Evolutionary conservation across 257 asterid species (phyloP).

Genomic region (Rubia yunnanensis): DNA sequence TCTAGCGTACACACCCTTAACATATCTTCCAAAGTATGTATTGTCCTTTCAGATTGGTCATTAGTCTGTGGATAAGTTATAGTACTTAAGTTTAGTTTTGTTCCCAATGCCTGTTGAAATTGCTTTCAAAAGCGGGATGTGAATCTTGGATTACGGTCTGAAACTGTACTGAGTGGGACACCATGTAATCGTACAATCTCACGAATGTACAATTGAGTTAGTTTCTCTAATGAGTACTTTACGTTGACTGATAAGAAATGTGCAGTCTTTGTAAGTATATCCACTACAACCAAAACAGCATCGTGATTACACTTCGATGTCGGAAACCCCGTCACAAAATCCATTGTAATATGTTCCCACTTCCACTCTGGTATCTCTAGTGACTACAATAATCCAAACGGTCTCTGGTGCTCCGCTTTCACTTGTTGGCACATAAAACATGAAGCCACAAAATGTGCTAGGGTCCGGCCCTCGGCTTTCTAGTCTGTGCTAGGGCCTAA

Average conservation of each 20-base stretch:
- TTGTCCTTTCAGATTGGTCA: not conserved
- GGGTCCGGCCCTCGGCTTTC: too few relatives aligned
- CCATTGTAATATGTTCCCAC: not conserved
- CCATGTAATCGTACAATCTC: not conserved
- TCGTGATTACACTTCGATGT: not conserved
- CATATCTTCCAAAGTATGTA: not conserved
- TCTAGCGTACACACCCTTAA: not conserved
- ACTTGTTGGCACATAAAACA: not conserved
- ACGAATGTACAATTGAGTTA: not conserved
- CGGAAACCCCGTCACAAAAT: not conserved
- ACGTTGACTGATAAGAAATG: not conserved
- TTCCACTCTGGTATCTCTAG: not conserved
- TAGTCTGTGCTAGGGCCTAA: too few relatives aligned
- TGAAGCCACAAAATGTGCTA: not conserved
- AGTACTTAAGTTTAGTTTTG: not conserved
- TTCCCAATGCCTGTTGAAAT: not conserved
- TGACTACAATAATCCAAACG: not conserved
- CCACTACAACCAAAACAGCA: not conserved
- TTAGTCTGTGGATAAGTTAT: not conserved
- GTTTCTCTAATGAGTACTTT: not conserved
- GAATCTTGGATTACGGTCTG: not conserved
- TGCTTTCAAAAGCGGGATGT: not conserved
- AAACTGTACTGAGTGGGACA: not conserved
- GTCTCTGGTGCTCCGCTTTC: not conserved
- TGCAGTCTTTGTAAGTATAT: not conserved